Evolutionary conservation across 2,329 filamentous ascomycete genomes (phyloP), one percentile per base, ranked within the genome.

Genomic region (Orbilia blumenaviensis): DNA sequence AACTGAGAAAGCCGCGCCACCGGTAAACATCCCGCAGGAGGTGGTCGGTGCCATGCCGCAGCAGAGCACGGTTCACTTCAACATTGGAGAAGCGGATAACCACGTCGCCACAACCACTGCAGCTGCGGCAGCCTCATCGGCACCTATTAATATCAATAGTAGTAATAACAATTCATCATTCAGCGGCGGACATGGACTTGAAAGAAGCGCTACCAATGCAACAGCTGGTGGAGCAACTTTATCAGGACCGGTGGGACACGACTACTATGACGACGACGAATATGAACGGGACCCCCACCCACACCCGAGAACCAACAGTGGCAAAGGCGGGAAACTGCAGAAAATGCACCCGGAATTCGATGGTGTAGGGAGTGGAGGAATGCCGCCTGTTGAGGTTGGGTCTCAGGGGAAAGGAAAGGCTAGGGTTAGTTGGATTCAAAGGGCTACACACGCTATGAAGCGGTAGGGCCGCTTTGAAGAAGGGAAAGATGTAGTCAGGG

Each of bases 401-500:
- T 34, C 36, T 27, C 62, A 68, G 23, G 46, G 58, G 12, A 74
- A 66, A 18, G 36, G 41, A 5, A 66, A 75, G 41, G 38, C 41
- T 46, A 62, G 71, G 23, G 63, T 75, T 25, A 75, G 71, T 18
- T 75, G 71, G 71, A 75, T 75, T 42, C 69, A 74, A 32, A 58
- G 69, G 41, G 69, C 61, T 23, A 66, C 63, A n/a, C 42, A 60
- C 41, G 42, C 52, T 27, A 75, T 68, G 12, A 75, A 68, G 63
- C 71, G 71, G 27, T 75, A 75, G 63, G 44, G 29, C 42, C 71
- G 71, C 71, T 75, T 86, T 84, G 16, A 84, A 84, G 16, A 86
- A 81, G 25, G 84, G 21, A 85, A 78, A 86, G 85, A 78, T 86
- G 85, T 56, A 38, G 2, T 42, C 84, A 84, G 23, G 85, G 81